Base-by-base conservation (phyloP, 2,329 filamentous ascomycete species). In the Botrytis tulipae region DNA sequence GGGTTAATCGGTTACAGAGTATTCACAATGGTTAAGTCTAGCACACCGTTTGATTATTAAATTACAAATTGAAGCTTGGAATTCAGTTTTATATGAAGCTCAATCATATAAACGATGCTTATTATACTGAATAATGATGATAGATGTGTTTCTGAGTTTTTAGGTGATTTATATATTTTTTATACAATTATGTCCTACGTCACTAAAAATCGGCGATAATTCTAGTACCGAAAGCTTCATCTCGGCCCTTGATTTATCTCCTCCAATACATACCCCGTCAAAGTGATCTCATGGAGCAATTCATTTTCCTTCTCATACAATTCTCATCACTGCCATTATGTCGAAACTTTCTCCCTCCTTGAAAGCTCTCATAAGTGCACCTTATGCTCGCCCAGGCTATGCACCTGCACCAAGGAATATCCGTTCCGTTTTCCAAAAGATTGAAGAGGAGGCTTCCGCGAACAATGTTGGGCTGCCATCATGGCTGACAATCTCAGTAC, bases 291-390 rank as follows among this genome's bases (percentile, higher is more conserved):
- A 72, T 67, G 70, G 48, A 42, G 46, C 25, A 63, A 59, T 54
- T 32, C 18, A 22, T 44, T 46, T 57, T 66, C 44, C 40, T 67
- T 6, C 46, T 10, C n/a, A 29, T n/a, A 42, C 37, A 67, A 29
- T 25, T n/a, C 25, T 35, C 46, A 67, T 18, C 62, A 44, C n/a
- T 32, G 20, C 22, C 67, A 57, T 32, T 37, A 94, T 93, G 92
- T 90, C 92, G 10, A 94, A 93, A 82, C 86, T 95, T 32, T 92
- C 92, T 1, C 85, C 88, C 1, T 83, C 88, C 68, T 86, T 95
- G 78, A 95, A 94, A 83, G 86, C 89, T 65, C 88, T 95, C 76
- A 91, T 95, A 83, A 92, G 92, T 78, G 88, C 91, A 74, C 86
- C 91, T 6, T 88, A 90, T 78, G 89, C 92, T 61, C 86, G 87